These are phyloP conservation scores for Russula vinacea DNA, from an alignment of 768 basidiomycete genomes.

Conservation along the genomic window DNA sequence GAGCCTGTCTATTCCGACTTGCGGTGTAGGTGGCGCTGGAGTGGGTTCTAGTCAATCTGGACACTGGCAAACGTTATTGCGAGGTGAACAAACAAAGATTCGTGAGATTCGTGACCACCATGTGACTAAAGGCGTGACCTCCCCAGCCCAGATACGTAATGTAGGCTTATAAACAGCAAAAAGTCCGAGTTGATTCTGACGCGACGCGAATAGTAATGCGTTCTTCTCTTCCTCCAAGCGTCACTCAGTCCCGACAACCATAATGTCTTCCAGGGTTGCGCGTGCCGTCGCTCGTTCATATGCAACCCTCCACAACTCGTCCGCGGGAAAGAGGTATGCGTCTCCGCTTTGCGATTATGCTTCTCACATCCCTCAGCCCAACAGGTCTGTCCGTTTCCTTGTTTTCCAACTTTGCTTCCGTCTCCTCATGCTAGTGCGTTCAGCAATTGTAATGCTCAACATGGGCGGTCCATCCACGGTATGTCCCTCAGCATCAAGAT, in stretches of 20 bases:
- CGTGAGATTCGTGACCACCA: no score
- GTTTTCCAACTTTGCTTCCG: not conserved
- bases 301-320: constrained; percentile 21
- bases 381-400: constrained; percentile 23
- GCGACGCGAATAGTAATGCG: not conserved
- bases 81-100: no score
- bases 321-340: constrained; percentile 25
- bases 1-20: not conserved
- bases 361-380: constrained; percentile 24
- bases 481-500: constrained; percentile 33
- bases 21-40: no score
- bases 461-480: constrained; percentile 98
- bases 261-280: constrained; percentile 1
- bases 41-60: no score
- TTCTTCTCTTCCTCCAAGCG: not conserved
- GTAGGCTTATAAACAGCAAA: not conserved
- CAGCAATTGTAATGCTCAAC: constrained; percentile 94
- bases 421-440: not conserved
- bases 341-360: not conserved
- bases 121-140: no score
- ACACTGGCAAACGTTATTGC: no score
- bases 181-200: not conserved
- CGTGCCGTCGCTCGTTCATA: constrained; percentile 26
- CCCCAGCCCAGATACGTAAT: no score
- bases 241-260: constrained; percentile 3